These are phyloP conservation scores for Helminthosporium solani DNA, from an alignment of 2,329 filamentous ascomycete species.

Conservation along the genomic window DNA sequence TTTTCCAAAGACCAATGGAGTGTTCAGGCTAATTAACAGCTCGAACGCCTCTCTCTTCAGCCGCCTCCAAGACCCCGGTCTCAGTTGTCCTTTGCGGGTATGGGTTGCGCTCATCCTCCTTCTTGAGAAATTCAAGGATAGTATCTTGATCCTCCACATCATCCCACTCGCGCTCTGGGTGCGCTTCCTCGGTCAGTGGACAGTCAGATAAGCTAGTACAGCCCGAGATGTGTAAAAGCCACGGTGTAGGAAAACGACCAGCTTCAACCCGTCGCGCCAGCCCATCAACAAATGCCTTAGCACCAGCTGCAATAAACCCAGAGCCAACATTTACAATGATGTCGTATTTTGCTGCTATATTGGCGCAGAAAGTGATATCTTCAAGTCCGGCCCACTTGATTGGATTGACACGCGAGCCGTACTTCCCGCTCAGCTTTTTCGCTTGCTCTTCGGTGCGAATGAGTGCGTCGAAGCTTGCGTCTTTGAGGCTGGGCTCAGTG, in stretches of 20 bases:
- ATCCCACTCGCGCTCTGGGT: constrained; percentile 15
- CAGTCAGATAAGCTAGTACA: constrained; percentile 16
- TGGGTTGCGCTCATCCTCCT: constrained; percentile 6
- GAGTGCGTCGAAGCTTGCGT: constrained; percentile 14
- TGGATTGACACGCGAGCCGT: constrained; percentile 12
- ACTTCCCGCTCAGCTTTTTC: constrained; percentile 6
- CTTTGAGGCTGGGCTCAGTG: constrained; percentile 7
- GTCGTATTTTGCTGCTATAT: constrained; percentile 16
- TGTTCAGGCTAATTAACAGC: constrained; percentile 17
- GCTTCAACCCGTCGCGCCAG: constrained; percentile 13
- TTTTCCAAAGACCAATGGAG: constrained; percentile 19
- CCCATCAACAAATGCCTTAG: constrained; percentile 17
- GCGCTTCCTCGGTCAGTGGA: constrained; percentile 6
- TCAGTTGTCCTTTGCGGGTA: constrained; percentile 19
- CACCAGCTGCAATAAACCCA: constrained; percentile 15
- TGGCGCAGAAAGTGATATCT: constrained; percentile 10
- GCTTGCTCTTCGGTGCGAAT: constrained; percentile 12
- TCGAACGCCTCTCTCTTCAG: constrained; percentile 11
- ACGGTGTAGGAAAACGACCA: constrained; percentile 9
- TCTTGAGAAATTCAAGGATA: constrained; percentile 14
- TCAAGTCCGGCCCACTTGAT: constrained; percentile 15
- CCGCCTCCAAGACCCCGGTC: constrained; percentile 11
- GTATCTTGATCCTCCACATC: constrained; percentile 10
- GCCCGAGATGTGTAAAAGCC: constrained; percentile 18
- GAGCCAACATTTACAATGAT: constrained; percentile 18